Evolutionary conservation across 768 basidiomycete species (phyloP).

Genomic region (Leccinum fibrillosum): DNA sequence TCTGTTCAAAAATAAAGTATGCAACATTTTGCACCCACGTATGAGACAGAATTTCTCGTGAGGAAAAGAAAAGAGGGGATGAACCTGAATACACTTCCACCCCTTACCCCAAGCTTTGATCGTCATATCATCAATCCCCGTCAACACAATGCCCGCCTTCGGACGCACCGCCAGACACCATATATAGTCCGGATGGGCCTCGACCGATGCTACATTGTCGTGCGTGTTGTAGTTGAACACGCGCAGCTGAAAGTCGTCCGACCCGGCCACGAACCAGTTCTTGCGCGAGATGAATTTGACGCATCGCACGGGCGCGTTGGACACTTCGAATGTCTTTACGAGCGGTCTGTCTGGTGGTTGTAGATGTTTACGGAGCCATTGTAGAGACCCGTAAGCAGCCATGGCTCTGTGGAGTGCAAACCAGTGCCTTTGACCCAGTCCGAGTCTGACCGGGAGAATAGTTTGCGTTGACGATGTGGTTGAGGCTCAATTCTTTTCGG

Average conservation of each 20-base stretch:
- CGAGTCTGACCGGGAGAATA: conserved; percentile 85
- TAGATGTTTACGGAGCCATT: conserved; percentile 99
- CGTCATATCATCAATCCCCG: conserved; percentile 98
- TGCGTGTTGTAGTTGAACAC: conserved; percentile 99
- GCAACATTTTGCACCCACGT: neutral
- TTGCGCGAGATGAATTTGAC: conserved; percentile 94
- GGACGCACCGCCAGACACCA: conserved; percentile 96
- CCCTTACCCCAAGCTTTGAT: conserved; percentile 23
- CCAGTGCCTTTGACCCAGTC: conserved; percentile 88
- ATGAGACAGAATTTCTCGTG: neutral
- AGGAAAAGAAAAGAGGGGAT: too few species aligned
- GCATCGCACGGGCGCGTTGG: conserved; percentile 96
- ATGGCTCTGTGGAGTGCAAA: conserved; percentile 96
- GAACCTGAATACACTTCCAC: too few species aligned
- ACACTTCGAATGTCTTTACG: conserved; percentile 94
- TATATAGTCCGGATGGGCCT: conserved; percentile 99
- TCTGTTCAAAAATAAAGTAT: too few species aligned
- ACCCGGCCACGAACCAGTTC: conserved; percentile 94
- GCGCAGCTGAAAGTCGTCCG: conserved; percentile 88
- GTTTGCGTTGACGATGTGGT: conserved; percentile 67
- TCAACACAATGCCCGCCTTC: conserved; percentile 84
- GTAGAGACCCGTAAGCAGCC: conserved; percentile 88
- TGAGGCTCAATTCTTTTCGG: neutral
- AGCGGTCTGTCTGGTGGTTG: conserved; percentile 89
- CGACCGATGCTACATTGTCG: conserved; percentile 91